Evolutionary conservation across 2,329 filamentous ascomycete species (phyloP), one percentile per base, ranked within the genome.

Genomic region (Dryadomyces quercivorus): DNA sequence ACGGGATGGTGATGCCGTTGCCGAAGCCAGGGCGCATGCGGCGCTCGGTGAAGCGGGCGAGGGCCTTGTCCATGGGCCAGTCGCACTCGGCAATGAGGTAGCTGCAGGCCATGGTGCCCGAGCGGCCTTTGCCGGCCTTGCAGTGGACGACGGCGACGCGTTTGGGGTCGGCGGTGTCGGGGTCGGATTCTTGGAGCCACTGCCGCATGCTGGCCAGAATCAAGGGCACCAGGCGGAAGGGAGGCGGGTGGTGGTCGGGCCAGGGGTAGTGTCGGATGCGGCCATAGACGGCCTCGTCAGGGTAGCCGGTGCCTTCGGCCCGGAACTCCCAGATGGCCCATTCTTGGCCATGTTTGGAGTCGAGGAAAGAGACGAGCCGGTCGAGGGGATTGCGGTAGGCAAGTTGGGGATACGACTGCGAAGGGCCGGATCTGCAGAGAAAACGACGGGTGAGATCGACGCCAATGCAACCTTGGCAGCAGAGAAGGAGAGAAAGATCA

Each of bases 281-380:
- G 38, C 81, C 78, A 66, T 95, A 89, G 1, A 98, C 92, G 56
- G 91, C 87, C 18, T 83, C 80, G 65, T 98, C 93, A 0, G 90
- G 90, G 64, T 98, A 98, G 1, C 93, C 93, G 0, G 93, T 96
- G 5, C 93, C 93, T 67, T 98, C 93, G 40, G 90, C 93, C 48
- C 93, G 84, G 63, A 98, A 98, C 70, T 98, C 93, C 89, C 92
- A 98, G 63, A 98, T 95, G 3, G 86, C 83, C 93, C 93, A 98
- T 59, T 93, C 74, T 26, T 82, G 72, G 31, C 79, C 85, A 69
- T 98, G 93, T 63, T 90, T 88, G 47, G 77, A 73, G 69, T 97
- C 89, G 59, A 98, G 84, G 67, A 92, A 98, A 59, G 81, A 79
- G 57, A 97, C 88, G 21, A 98, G 81, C 43, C 85, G 80, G 64